These are phyloP conservation scores for Ophiostoma sp. DNA, from an alignment of 2,329 filamentous ascomycete genomes.

Conservation along the genomic window DNA sequence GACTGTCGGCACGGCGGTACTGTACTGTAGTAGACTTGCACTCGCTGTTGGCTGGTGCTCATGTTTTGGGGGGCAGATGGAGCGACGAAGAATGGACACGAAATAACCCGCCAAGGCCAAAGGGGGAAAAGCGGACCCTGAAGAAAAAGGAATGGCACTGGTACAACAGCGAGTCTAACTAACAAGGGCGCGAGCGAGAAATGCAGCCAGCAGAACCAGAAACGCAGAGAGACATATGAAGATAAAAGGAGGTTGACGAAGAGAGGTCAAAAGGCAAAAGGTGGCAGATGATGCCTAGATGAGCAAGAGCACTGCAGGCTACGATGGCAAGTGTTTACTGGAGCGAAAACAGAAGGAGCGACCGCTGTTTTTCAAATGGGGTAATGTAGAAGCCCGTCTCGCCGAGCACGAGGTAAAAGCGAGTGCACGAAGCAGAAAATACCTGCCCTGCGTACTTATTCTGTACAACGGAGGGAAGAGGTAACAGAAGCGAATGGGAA, in stretches of 20 bases:
- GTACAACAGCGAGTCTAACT: not conserved
- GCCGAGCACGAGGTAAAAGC: not conserved
- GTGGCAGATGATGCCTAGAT: not conserved
- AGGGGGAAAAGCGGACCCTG: slow-evolving; percentile 19
- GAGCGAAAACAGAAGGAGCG: slow-evolving; percentile 15
- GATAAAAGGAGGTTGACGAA: not conserved
- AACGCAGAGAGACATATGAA: not conserved
- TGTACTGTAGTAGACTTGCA: not conserved
- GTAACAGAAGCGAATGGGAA: not conserved
- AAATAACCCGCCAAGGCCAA: slow-evolving; percentile 21
- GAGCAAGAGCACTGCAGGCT: not conserved
- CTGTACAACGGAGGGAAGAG: not conserved
- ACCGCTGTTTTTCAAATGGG: not conserved
- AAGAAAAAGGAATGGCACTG: slow-evolving; percentile 18
- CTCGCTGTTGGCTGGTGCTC: slow-evolving; percentile 9
- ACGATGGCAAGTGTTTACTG: not conserved
- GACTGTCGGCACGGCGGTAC: not conserved
- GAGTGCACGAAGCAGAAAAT: slow-evolving; percentile 1
- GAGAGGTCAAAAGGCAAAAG: not conserved
- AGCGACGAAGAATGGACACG: slow-evolving; percentile 20
- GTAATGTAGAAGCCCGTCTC: not conserved
- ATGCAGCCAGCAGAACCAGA: slow-evolving; percentile 11
- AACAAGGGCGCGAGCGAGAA: slow-evolving; percentile 6
- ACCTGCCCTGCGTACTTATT: not conserved
- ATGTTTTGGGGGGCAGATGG: slow-evolving; percentile 19